A percentile compares a stretch with the other conserved stretches of the same genome.
phyloP scores from a whole-genome alignment of 164 flowering plant genomes.

The Nymphaea colorata region DNA sequence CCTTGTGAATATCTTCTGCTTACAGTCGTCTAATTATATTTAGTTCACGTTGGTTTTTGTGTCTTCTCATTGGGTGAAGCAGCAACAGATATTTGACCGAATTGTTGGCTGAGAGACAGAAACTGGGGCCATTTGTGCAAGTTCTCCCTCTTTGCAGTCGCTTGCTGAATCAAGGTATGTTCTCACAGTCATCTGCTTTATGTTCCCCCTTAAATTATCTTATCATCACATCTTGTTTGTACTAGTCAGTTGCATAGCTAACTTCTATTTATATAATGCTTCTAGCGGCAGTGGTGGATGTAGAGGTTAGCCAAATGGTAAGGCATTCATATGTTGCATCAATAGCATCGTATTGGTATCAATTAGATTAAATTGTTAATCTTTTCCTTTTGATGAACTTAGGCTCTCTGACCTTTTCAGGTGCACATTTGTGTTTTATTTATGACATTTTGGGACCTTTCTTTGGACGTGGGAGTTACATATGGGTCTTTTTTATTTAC shows the following conservation, averaged over 20 bases:
- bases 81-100: constrained; percentile 55
- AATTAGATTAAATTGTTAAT: too few species aligned
- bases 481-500: too few species aligned
- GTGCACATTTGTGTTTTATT: too few species aligned
- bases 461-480: too few species aligned
- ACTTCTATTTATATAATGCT: not conserved
- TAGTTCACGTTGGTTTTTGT: not conserved
- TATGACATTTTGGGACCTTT: too few species aligned
- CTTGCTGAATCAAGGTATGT: constrained; percentile 65
- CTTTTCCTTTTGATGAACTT: too few species aligned
- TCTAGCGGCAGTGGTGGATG: not conserved
- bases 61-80: constrained; percentile 5
- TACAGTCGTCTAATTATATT: too few species aligned
- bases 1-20: too few species aligned
- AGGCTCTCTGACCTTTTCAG: too few species aligned
- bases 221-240: not conserved
- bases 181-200: not conserved
- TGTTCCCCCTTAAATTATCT: not conserved
- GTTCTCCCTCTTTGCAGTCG: constrained; percentile 53
- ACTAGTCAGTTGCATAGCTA: too few species aligned
- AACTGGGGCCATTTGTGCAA: constrained; percentile 66
- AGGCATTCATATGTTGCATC: not conserved
- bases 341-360: too few species aligned
- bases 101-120: constrained; percentile 64
- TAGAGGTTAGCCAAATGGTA: not conserved